Percentiles rank a stretch among this genome's conserved stretches.
These are phyloP conservation scores for Neobulgaria alba DNA, from an alignment of 2,329 filamentous ascomycete genomes.

Conservation along the genomic window DNA sequence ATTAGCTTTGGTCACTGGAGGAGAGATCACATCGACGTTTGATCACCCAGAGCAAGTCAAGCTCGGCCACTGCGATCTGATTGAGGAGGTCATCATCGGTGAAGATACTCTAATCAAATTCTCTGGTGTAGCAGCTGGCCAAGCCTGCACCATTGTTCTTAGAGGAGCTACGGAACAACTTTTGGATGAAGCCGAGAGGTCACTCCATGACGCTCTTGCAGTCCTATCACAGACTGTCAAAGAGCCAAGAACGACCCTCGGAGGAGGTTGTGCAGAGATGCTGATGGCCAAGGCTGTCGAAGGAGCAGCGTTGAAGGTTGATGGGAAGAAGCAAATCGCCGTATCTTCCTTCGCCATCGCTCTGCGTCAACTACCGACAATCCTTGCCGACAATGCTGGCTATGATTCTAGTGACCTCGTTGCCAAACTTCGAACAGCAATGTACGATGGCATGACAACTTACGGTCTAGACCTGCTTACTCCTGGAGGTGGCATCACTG, in stretches of 20 bases:
- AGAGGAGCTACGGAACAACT: conserved; percentile 95
- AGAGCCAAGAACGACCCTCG: conserved; percentile 87
- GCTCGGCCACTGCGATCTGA: conserved; percentile 87
- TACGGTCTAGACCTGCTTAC: conserved; percentile 84
- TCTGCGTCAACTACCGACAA: conserved; percentile 87
- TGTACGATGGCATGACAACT: conserved; percentile 89
- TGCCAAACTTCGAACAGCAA: conserved; percentile 80
- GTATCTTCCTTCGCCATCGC: conserved; percentile 85
- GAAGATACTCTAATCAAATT: conserved; percentile 98
- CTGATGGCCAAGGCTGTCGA: conserved; percentile 98
- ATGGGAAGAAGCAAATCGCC: conserved; percentile 93
- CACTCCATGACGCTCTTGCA: conserved; percentile 88
- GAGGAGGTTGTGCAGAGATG: conserved; percentile 97
- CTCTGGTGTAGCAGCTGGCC: conserved; percentile 85
- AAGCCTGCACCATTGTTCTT: conserved; percentile 94
- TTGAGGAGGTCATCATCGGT: conserved; percentile 97
- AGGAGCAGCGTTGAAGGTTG: conserved; percentile 82
- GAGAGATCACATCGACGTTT: conserved; percentile 95
- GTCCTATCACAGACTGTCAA: conserved; percentile 94
- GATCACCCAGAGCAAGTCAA: conserved; percentile 97
- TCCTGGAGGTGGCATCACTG: conserved; percentile 83
- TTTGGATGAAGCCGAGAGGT: conserved; percentile 92
- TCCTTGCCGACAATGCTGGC: conserved; percentile 94
- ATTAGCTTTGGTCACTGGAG: conserved; percentile 87
- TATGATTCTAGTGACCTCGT: conserved; percentile 93